A percentile compares a stretch with the other conserved stretches of the same genome.
These are phyloP conservation scores for Fonsecaea nubica DNA, from an alignment of 2,329 filamentous ascomycete genomes.

Conservation along the genomic window DNA sequence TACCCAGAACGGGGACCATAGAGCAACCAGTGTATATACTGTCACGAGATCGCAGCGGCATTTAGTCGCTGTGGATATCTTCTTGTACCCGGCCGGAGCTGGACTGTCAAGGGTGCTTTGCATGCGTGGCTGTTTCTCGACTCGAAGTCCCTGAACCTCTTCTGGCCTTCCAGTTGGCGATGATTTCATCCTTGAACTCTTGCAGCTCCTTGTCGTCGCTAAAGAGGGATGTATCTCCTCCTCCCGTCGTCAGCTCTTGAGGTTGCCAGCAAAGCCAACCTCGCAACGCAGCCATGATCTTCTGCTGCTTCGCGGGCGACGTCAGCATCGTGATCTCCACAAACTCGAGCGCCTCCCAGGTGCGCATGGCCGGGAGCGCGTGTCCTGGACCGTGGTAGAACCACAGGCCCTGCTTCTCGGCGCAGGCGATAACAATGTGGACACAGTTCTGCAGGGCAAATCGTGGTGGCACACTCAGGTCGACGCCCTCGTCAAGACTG, in stretches of 20 bases:
- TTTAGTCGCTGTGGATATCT: too few species aligned
- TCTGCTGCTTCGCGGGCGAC: neutral
- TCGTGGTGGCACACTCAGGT: neutral
- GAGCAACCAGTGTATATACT: too few species aligned
- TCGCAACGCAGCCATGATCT: neutral
- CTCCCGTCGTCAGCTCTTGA: neutral
- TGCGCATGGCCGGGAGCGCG: neutral
- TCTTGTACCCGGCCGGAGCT: too few species aligned
- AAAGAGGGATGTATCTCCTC: neutral
- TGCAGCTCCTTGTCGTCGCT: neutral
- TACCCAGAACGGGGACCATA: too few species aligned
- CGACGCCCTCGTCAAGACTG: slow-evolving; percentile 3
- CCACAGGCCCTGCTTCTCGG: slow-evolving; percentile 5
- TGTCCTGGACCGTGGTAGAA: neutral
- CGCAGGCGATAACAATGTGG: slow-evolving; percentile 5
- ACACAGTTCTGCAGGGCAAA: slow-evolving; percentile 4
- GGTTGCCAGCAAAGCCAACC: neutral
- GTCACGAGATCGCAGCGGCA: too few species aligned
- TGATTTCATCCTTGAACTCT: slow-evolving; percentile 2
- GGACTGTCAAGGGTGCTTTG: neutral
- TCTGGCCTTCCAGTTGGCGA: neutral
- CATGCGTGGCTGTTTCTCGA: neutral
- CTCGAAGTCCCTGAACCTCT: too few species aligned
- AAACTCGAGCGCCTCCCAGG: slow-evolving; percentile 8
- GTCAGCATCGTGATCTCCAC: slow-evolving; percentile 10